Percentiles rank a stretch among this genome's conserved stretches.
Conservation (phyloP, 176 grass and related monocot species). For the Paspalum notatum region DNA sequence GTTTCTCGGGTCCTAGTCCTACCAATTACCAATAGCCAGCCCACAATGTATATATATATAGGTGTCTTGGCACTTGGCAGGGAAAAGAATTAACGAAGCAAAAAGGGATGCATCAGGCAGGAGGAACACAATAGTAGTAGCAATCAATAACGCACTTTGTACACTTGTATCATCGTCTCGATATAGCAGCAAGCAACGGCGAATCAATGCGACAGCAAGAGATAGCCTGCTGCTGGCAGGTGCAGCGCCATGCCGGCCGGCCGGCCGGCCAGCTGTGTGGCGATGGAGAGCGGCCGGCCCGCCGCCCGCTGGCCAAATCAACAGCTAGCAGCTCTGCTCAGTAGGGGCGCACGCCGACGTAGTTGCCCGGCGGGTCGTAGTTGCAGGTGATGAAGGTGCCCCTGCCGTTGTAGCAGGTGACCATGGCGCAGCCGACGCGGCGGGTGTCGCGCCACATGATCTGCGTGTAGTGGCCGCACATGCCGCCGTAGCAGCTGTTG, state of each 20-base stretch:
- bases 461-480: conserved; percentile 92
- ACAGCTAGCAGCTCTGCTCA: conserved; percentile 14
- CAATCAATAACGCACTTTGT: conserved; percentile 30
- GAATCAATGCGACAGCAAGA: conserved; percentile 25
- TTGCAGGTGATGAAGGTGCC: conserved; percentile 76
- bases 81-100: neutral
- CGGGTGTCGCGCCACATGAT: conserved; percentile 60
- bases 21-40: neutral
- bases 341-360: conserved; percentile 65
- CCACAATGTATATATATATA: neutral
- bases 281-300: neutral
- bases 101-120: no score
- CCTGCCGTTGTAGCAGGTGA: conserved; percentile 43
- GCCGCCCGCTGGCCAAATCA: neutral
- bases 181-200: conserved; percentile 3
- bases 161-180: conserved; percentile 38
- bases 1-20: conserved; percentile 24
- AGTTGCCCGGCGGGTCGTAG: conserved; percentile 83
- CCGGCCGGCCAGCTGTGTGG: neutral
- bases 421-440: conserved; percentile 57
- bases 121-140: neutral
- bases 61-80: neutral
- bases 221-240: neutral
- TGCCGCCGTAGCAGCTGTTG: conserved; percentile 65
- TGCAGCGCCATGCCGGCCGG: neutral